Evolutionary conservation across 192 early-diverging fungal species (phyloP), one percentile per base, ranked within the genome.

Genomic region (Ambispora gerdemannii): DNA sequence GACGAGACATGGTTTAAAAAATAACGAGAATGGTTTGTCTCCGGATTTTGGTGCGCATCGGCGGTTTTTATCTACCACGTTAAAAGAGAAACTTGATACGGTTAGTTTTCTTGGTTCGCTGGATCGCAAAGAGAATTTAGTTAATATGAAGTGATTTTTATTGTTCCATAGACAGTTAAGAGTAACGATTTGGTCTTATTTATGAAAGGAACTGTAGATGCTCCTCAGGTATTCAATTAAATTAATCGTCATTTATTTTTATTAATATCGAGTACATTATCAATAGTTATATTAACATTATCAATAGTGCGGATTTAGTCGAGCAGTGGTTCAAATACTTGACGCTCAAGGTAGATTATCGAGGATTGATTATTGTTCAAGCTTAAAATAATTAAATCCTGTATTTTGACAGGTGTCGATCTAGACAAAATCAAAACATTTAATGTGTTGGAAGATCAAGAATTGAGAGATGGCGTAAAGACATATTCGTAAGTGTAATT

Each of bases 191-290:
- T 98, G 3, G 81, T 92, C 51, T 87, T 98, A 34, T 98, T 95
- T 73, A 97, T 98, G 94, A 98, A 98, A 80, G 96, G 96, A 76
- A 94, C 93, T 56, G 92, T 92, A 60, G 88, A 95, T 63, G 83
- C 86, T 32, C 96, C 96, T 34, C 84, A 91, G 89, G 89, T 90
- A 85, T 62, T 24, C 4, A 24, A 11, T 35, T 19, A 50, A 31
- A 17, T 30, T 22, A 13, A 30, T 19, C 20, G 17, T 36, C 15
- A 35, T 38, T 38, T 38, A n/a, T 55, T 15, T 50, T 13, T 60
- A 31, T 27, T 50, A 1, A 24, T 64, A 13, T 50, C 27, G 19
- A 31, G 56, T 15, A 34, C 0, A 32, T 52, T 3, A 10, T 62
- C 3, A 32, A 24, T 25, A 24, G 28, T 34, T 52, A 22, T 38